A percentile compares a stretch with the other conserved stretches of the same genome.
Conservation (phyloP, 257 asterid genomes). For the Solanum appendiculatum region DNA sequence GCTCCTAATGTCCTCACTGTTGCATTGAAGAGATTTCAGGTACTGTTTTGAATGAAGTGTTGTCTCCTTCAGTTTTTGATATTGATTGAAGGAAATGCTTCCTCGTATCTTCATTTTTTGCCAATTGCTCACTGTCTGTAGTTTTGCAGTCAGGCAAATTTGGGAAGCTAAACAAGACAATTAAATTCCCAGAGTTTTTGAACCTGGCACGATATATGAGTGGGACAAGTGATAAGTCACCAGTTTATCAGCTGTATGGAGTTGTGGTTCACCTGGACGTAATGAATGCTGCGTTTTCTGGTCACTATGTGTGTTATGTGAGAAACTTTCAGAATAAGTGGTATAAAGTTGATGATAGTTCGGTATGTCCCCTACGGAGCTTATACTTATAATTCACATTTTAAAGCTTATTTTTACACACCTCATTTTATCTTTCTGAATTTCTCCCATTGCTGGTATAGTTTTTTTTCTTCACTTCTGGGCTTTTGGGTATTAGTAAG, state of each 20-base stretch:
- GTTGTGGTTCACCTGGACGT: constrained; percentile 71
- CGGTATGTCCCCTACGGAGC: constrained; percentile 25
- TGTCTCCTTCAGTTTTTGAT: background rate
- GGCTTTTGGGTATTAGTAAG: background rate
- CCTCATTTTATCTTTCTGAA: background rate
- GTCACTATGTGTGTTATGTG: constrained; percentile 74
- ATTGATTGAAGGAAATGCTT: background rate
- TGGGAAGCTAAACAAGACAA: constrained; percentile 70
- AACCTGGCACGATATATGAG: constrained; percentile 72
- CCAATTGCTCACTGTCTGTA: background rate
- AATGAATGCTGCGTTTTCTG: constrained; percentile 67
- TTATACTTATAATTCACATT: background rate
- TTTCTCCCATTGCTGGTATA: background rate
- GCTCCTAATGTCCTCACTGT: constrained; percentile 88
- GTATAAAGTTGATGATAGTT: constrained; percentile 68
- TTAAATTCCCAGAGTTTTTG: constrained; percentile 61
- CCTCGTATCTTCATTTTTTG: background rate
- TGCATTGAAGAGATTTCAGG: constrained; percentile 85
- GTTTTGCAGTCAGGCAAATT: constrained; percentile 52
- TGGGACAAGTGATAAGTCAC: constrained; percentile 78
- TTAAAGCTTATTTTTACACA: background rate
- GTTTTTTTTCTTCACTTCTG: background rate
- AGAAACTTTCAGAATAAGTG: constrained; percentile 60
- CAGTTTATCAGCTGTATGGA: constrained; percentile 73
- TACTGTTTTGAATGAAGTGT: constrained; percentile 4